Base-by-base conservation (phyloP, 2,329 filamentous ascomycete species). In the Pyrenophora teres region DNA sequence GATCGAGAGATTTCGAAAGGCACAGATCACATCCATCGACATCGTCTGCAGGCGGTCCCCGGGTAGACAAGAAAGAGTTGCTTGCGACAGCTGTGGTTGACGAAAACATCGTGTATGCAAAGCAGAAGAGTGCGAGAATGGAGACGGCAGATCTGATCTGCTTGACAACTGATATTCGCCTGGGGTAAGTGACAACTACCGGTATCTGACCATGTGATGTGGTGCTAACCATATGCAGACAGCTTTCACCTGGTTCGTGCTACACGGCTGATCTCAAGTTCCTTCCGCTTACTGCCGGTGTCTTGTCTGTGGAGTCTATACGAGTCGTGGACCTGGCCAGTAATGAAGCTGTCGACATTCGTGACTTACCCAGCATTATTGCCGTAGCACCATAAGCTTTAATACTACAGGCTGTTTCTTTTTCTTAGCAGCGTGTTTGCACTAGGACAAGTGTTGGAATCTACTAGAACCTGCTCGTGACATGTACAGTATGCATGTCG, bases 321-420 rank as follows among this genome's bases (percentile, higher is more conserved):
- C 79, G 88, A 42, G 83, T 93, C 1, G 80, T 92, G 3, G 90
- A 94, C 70, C 69, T 93, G 53, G 83, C 79, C 18, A 88, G 84
- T 30, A 86, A 90, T 65, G 88, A 92, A 74, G 87, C 89, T 66
- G 86, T 90, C 3, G 89, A 93, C 71, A 85, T 92, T 47, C 81
- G 83, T 54, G 87, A 93, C 55, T 69, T 94, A 57, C 90, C 90
- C 0, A 85, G 82, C 38, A 83, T 91, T 62, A 74, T 90, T 31
- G 69, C 69, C 15, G 52, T 65, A 12, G 62, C 64, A 37, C 53
- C 62, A 33, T 55, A 46, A 46, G 37, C 13, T 21, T 30, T 13
- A 19, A 21, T 10, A 25, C 21, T 13, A 10, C 32, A 15, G n/a
- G 37, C n/a, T 18, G 10, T 8, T 33, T 18, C 27, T 13, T 16